Evolutionary conservation across 1,139 yeast genomes (phyloP), one percentile per base, ranked within the genome.

Genomic region (Chernovozyma aurita): DNA sequence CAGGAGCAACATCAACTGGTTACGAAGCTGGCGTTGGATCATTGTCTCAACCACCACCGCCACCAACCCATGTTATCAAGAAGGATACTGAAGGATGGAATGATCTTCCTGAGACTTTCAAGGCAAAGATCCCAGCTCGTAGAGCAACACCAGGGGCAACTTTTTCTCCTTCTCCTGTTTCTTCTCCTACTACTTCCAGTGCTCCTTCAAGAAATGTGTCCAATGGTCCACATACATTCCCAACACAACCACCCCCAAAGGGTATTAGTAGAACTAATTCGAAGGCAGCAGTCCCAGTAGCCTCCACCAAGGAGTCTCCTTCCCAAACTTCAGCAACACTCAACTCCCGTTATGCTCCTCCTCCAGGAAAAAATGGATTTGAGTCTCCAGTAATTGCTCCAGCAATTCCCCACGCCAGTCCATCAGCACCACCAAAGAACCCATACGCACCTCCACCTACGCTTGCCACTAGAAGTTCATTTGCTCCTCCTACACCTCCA

Each of bases 21-120:
- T 26, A 26, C 11, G 28, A 12, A 14, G 28, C 28, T 26, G 9
- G 9, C 11, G 17, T 6, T 7, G 18, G 9, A 6, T 8, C 12
- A 7, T 28, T 31, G 12, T 61, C 59, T 34, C 59, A 61, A 20
- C 12, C 33, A 9, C 64, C 68, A 13, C 61, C 67, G 18, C 70
- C 75, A 28, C 56, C 73, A 26, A 58, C 55, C 36, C 51, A 65
- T 9, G 62, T 68, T 33, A 75, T 70, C 48, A 76, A 72, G 37
- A 56, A 54, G 50, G 83, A 83, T 32, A 80, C 80, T 32, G 92
- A 85, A 34, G 97, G 97, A 3, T 90, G 97, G 97, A 90, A 90
- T 53, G 97, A 90, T 58, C 68, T 90, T 46, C 96, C 97, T 34
- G 72, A 80, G n/a, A 69, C 76, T 20, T 72, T 82, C 57, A 78